Conservation (phyloP, 495 filamentous ascomycete genomes). For the Cenococcum geophilum region DNA sequence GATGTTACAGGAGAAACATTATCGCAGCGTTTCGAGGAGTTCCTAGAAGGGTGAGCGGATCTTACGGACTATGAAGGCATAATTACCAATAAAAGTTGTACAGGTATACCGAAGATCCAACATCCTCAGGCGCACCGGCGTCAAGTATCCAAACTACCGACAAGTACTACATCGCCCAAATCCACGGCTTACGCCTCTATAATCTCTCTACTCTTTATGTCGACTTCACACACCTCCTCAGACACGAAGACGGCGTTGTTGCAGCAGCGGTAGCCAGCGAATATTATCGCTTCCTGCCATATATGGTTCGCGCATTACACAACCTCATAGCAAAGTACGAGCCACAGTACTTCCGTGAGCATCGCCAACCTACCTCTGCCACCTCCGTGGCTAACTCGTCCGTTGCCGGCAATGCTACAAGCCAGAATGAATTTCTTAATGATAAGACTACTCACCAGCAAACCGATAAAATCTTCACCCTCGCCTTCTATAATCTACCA, state of each 20-base stretch:
- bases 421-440: slow-evolving; percentile 56
- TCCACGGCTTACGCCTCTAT: slow-evolving; percentile 79
- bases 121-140: slow-evolving; percentile 62
- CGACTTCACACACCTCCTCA: slow-evolving; percentile 82
- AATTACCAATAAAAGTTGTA: slow-evolving; percentile 21
- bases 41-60: slow-evolving; percentile 68
- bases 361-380: slow-evolving; percentile 66
- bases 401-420: slow-evolving; percentile 57
- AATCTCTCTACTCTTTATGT: slow-evolving; percentile 94
- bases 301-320: slow-evolving; percentile 81
- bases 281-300: slow-evolving; percentile 94
- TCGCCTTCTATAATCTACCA: slow-evolving; percentile 95
- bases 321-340: slow-evolving; percentile 91
- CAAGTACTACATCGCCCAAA: slow-evolving; percentile 95
- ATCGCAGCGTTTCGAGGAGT: slow-evolving; percentile 76
- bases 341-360: slow-evolving; percentile 85
- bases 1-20: slow-evolving; percentile 82
- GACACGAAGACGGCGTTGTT: slow-evolving; percentile 59
- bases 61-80: not conserved
- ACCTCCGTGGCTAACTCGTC: slow-evolving; percentile 58
- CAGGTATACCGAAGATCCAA: slow-evolving; percentile 72
- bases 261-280: slow-evolving; percentile 78
- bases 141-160: slow-evolving; percentile 73
- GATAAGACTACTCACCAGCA: slow-evolving; percentile 84
- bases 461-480: slow-evolving; percentile 89